Percentiles rank a stretch among this genome's conserved stretches.
Conservation (phyloP, 495 filamentous ascomycete species). For the Penicillium diatomitis region DNA sequence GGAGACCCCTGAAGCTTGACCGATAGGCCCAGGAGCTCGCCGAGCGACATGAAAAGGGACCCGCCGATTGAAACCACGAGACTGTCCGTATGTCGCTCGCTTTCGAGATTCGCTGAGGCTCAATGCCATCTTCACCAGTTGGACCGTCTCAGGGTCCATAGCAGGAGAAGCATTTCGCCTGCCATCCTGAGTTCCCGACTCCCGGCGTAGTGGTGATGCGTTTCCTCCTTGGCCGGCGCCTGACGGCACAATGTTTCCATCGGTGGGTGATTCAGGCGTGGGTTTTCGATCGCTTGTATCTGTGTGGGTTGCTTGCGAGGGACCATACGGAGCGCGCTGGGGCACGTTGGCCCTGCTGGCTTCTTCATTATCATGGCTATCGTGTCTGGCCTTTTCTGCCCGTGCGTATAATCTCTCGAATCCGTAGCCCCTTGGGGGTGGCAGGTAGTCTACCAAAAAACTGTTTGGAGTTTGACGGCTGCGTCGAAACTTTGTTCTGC, state of each 20-base stretch:
- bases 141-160: slow-evolving; percentile 64
- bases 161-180: slow-evolving; percentile 16
- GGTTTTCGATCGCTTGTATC: too few species aligned
- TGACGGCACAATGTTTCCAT: too few species aligned
- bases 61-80: slow-evolving; percentile 40
- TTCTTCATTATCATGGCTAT: too few species aligned
- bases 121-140: slow-evolving; percentile 85
- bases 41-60: slow-evolving; percentile 36
- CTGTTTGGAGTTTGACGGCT: slow-evolving; percentile 33
- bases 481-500: slow-evolving; percentile 17
- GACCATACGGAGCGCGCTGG: too few species aligned
- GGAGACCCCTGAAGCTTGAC: slow-evolving; percentile 11
- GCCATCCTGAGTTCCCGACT: slow-evolving; percentile 1
- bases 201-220: slow-evolving; percentile 5
- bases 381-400: not conserved
- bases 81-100: slow-evolving; percentile 41
- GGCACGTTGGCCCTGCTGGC: too few species aligned
- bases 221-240: too few species aligned
- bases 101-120: slow-evolving; percentile 78
- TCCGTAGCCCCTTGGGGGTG: slow-evolving; percentile 20
- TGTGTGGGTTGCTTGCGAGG: too few species aligned
- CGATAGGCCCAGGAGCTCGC: slow-evolving; percentile 6
- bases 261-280: too few species aligned
- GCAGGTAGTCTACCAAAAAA: slow-evolving; percentile 38
- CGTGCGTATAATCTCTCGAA: slow-evolving; percentile 12